A percentile compares a stretch with the other conserved stretches of the same genome.
Conservation (phyloP, 2,329 filamentous ascomycete species). For the Trichoderma sp. region DNA sequence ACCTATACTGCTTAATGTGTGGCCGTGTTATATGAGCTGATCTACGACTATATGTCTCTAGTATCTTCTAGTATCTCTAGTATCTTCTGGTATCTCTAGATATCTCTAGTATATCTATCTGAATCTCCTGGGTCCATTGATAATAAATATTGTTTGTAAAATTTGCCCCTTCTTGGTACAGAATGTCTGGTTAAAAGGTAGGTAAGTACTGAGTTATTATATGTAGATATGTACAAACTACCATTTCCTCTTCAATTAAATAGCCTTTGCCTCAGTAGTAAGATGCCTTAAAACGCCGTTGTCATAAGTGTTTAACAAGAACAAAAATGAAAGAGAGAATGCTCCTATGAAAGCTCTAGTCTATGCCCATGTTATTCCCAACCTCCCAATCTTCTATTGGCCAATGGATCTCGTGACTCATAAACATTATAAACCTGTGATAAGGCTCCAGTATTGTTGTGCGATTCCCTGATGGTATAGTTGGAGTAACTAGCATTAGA, state of each 20-base stretch:
- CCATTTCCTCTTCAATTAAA: background rate
- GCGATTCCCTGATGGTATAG: slow-evolving; percentile 19
- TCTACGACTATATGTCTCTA: background rate
- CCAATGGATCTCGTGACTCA: slow-evolving; percentile 42
- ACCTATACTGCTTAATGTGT: background rate
- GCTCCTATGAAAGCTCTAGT: background rate
- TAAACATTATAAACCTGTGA: slow-evolving; percentile 40
- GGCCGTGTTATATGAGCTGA: background rate
- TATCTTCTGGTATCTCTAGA: no score
- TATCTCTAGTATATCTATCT: background rate
- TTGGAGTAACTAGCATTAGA: slow-evolving; percentile 25
- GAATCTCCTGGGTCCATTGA: background rate
- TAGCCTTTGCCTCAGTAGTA: background rate
- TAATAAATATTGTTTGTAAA: background rate
- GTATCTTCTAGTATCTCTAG: no score
- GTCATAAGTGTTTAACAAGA: background rate
- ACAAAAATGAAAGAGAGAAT: background rate
- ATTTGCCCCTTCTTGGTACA: background rate
- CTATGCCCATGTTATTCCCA: background rate
- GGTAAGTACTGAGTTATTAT: background rate
- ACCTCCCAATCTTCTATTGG: slow-evolving; percentile 12
- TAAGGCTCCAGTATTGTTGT: background rate
- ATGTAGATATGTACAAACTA: background rate
- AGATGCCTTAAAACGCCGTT: background rate
- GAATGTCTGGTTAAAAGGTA: background rate